phyloP scores from a whole-genome alignment of 441 rosid species.

The Daphne laureola region DNA sequence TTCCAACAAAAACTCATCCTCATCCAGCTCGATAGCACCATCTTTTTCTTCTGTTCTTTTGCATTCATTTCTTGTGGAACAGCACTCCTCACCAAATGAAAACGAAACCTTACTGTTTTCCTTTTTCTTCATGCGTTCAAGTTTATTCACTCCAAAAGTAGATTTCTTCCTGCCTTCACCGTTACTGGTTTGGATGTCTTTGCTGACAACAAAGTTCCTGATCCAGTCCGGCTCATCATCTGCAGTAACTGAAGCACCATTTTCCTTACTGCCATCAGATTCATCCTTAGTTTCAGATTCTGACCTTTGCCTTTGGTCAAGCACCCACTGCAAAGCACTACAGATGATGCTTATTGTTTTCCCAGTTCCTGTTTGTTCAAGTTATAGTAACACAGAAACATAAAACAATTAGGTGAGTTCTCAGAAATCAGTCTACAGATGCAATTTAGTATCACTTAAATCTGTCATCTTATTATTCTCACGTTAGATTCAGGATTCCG shows the following conservation, averaged over 20 bases:
- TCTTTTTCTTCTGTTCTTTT: conserved; percentile 19
- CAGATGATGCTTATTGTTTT: conserved; percentile 88
- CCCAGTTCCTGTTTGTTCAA: conserved; percentile 59
- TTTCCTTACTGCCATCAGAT: conserved; percentile 13
- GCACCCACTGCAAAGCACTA: conserved; percentile 77
- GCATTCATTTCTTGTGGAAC: conserved; percentile 17
- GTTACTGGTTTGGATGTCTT: conserved; percentile 17
- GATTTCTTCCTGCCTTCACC: conserved; percentile 29
- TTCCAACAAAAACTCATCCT: conserved; percentile 66
- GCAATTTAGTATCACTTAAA: no score
- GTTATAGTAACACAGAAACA: background rate
- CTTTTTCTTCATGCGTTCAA: conserved; percentile 23
- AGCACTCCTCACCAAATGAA: conserved; percentile 22
- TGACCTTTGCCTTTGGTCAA: conserved; percentile 46
- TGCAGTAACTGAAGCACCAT: conserved; percentile 19
- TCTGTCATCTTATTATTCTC: no score
- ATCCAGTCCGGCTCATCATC: conserved; percentile 89
- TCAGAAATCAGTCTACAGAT: no score
- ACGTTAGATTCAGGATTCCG: no score
- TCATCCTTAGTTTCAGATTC: conserved; percentile 17
- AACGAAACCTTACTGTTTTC: conserved; percentile 13
- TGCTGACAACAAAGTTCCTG: conserved; percentile 37
- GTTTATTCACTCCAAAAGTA: conserved; percentile 20
- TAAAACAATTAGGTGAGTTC: background rate
- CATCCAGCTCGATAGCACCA: conserved; percentile 30